These are phyloP conservation scores for Magnolia kwangsiensis DNA, from an alignment of 164 flowering plant genomes.

Conservation along the genomic window DNA sequence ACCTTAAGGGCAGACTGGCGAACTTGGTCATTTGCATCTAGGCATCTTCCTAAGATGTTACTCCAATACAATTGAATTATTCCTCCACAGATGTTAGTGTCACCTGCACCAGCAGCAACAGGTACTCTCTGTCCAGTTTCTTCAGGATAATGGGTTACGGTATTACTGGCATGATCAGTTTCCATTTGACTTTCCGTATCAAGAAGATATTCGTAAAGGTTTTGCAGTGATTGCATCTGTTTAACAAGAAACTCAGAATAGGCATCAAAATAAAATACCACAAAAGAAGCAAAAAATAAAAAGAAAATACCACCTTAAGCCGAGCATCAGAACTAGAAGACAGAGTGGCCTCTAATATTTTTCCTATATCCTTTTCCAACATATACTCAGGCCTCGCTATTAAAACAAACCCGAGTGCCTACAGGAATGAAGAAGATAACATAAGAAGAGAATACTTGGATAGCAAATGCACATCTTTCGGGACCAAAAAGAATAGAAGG, in stretches of 20 bases:
- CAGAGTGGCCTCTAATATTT: constrained; percentile 68
- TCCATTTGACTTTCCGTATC: constrained; percentile 92
- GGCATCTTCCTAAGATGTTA: constrained; percentile 63
- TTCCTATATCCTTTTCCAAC: constrained; percentile 78
- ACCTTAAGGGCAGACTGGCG: constrained; percentile 90
- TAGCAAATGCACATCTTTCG: not conserved
- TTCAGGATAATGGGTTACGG: constrained; percentile 27
- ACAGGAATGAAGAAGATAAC: constrained; percentile 14
- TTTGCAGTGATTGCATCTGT: constrained; percentile 92
- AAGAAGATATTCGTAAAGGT: constrained; percentile 85
- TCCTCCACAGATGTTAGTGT: constrained; percentile 95
- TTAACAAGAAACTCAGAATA: constrained; percentile 20
- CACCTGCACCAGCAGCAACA: constrained; percentile 98
- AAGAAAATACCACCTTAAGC: constrained; percentile 55
- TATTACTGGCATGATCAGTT: constrained; percentile 35
- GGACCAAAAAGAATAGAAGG: not conserved
- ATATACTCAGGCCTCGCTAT: constrained; percentile 88
- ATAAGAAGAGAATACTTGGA: not conserved
- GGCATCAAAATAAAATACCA: not conserved
- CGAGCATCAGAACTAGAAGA: constrained; percentile 63
- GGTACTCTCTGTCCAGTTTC: constrained; percentile 61
- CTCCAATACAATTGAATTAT: constrained; percentile 91
- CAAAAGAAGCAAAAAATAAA: not conserved
- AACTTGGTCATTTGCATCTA: constrained; percentile 76
- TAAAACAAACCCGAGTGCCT: constrained; percentile 88